A percentile compares a stretch with the other conserved stretches of the same genome.
Conservation (phyloP, 208 protist species). For the Leishmania lainsoni region DNA sequence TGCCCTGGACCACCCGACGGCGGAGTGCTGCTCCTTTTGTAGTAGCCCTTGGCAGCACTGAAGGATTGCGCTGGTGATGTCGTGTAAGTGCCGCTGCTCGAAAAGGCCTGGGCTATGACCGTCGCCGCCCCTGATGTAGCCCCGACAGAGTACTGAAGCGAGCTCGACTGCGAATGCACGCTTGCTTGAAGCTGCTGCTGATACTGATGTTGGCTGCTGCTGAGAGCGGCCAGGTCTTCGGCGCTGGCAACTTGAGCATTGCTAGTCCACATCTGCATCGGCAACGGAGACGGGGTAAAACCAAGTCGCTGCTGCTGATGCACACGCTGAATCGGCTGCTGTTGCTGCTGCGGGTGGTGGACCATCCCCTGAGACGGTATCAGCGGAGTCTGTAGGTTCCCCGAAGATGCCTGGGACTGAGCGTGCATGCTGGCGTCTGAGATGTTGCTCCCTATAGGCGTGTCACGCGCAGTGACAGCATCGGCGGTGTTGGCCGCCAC, state of each 20-base stretch:
- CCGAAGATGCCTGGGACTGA: background rate
- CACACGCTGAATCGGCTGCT: background rate
- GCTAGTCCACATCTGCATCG: background rate
- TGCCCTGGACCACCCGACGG: constrained; percentile 1
- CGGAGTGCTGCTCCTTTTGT: background rate
- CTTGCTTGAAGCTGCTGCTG: background rate
- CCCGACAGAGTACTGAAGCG: background rate
- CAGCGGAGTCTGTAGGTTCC: background rate
- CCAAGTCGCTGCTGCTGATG: constrained; percentile 1
- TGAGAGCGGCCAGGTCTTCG: background rate
- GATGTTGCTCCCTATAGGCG: background rate
- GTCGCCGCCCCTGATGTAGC: background rate
- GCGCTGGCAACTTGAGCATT: background rate
- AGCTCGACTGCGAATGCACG: background rate
- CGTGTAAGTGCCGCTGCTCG: constrained; percentile 3
- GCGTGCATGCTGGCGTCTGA: background rate
- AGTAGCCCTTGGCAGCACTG: background rate
- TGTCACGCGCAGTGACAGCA: background rate
- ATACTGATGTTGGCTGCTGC: background rate
- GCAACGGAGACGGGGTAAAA: background rate
- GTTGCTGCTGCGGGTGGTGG: background rate
- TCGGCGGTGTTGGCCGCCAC: background rate
- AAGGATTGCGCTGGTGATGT: background rate
- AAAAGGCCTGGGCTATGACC: background rate
- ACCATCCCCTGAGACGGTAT: background rate